Evolutionary conservation across 441 rosid genomes (phyloP), one percentile per base, ranked within the genome.

Genomic region (Eruca vesicaria): DNA sequence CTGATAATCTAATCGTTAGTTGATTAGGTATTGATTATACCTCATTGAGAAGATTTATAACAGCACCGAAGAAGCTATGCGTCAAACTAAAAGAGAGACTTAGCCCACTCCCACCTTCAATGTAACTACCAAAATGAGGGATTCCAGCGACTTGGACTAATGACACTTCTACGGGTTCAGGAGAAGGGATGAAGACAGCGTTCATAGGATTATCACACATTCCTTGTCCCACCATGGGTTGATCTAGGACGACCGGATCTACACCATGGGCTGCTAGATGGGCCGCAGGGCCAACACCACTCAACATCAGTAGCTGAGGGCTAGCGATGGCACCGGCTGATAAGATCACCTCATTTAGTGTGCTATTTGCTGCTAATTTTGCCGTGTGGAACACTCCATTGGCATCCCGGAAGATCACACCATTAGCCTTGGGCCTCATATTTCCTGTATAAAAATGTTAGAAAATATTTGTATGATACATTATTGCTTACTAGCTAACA

Each of bases 131-230:
- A 33, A 48, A 80, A 1, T 52, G 36, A 14, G 86, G 73, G 60
- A 86, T 82, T 28, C 86, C 89, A 64, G 66, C 89, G 9, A 78
- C 76, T 33, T 84, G 82, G 38, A 81, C 56, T 41, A 86, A 80
- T 1, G 86, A 84, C 61, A 60, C 69, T 81, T 86, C 87, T 23
- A 86, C 87, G 0, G 84, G 83, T 35, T 23, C 11, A 26, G 81
- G 78, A 9, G 89, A 79, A 12, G 87, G 89, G 59, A 86, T 55
- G n/a, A 84, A 28, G 26, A 84, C 74, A 6, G 79, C 74, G 31
- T 82, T 82, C 84, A 82, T 76, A 0, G 89, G 89, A 63, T 86
- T 86, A 68, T 86, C 89, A 12, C 79, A 73, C 86, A 86, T 74
- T 28, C 84, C 82, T 52, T 75, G 85, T 6, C 89, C 89, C 23